A percentile compares a stretch with the other conserved stretches of the same genome.
phyloP scores from a whole-genome alignment of 306 rosid species.

The Malus sieversii region DNA sequence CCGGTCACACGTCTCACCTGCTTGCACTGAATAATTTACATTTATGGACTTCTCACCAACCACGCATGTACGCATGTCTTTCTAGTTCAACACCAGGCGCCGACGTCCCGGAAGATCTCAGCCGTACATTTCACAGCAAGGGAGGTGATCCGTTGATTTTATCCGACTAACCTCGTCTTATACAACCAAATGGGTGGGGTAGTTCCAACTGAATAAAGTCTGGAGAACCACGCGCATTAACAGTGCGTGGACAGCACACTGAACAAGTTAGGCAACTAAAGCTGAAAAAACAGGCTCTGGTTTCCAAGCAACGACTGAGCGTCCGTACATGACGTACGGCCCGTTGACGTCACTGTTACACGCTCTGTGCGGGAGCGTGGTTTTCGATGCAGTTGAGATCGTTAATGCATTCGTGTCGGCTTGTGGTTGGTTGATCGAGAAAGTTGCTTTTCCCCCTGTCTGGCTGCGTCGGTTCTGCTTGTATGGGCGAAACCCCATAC shows the following conservation, averaged over 20 bases:
- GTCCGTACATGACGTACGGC: background rate
- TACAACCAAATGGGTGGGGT: background rate
- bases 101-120: background rate
- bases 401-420: conserved; percentile 1
- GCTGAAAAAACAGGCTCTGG: background rate
- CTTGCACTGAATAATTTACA: background rate
- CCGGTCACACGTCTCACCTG: conserved; percentile 19
- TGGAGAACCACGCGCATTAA: background rate
- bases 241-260: background rate
- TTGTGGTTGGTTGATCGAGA: background rate
- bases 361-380: background rate
- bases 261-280: background rate
- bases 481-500: no score
- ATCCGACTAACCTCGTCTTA: background rate
- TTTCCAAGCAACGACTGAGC: background rate
- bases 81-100: background rate
- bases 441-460: background rate
- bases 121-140: background rate
- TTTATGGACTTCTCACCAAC: conserved; percentile 18
- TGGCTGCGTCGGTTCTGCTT: no score
- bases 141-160: conserved; percentile 18
- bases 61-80: background rate
- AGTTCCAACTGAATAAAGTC: background rate
- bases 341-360: background rate
- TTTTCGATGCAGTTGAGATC: background rate